Evolutionary conservation across 768 basidiomycete genomes (phyloP).

Genomic region (Naganishia randhawae): DNA sequence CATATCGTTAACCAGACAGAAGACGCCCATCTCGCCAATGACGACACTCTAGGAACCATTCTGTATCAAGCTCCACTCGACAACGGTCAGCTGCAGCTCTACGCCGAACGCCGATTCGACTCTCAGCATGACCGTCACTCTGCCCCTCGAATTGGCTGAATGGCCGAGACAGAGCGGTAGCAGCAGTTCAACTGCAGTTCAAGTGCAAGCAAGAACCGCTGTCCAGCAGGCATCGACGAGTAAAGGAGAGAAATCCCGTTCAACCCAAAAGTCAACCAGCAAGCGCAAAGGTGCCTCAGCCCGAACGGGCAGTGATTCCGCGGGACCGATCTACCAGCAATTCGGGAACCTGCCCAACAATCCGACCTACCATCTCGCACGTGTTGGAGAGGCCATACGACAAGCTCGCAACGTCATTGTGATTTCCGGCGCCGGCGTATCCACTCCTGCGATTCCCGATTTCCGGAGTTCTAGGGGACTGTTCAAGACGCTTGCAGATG

Average conservation of each 20-base stretch:
- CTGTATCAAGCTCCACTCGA: not conserved
- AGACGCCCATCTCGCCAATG: not conserved
- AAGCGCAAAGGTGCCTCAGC: conserved; percentile 1
- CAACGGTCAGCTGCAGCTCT: not conserved
- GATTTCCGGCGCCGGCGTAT: conserved; percentile 30
- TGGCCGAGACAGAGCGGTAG: no score
- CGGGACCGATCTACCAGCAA: not conserved
- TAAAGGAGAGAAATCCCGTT: not conserved
- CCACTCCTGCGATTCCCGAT: conserved; percentile 32
- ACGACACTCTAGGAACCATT: not conserved
- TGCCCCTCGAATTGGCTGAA: conserved; percentile 13
- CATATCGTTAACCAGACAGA: not conserved
- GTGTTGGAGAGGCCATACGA: conserved; percentile 26
- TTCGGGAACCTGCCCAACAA: conserved; percentile 27
- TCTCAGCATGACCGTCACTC: conserved; percentile 22
- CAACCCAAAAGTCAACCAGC: not conserved
- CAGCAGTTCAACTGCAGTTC: not conserved
- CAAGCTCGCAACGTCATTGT: conserved; percentile 30
- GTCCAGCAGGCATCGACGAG: not conserved
- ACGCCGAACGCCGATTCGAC: not conserved
- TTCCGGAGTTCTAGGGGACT: conserved; percentile 28
- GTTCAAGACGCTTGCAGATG: conserved; percentile 29
- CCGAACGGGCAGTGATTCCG: not conserved
- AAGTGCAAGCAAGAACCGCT: not conserved
- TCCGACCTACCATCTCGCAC: conserved; percentile 20